These are phyloP conservation scores for Sclerotinia nivalis DNA, from an alignment of 2,329 filamentous ascomycete genomes.

Conservation along the genomic window DNA sequence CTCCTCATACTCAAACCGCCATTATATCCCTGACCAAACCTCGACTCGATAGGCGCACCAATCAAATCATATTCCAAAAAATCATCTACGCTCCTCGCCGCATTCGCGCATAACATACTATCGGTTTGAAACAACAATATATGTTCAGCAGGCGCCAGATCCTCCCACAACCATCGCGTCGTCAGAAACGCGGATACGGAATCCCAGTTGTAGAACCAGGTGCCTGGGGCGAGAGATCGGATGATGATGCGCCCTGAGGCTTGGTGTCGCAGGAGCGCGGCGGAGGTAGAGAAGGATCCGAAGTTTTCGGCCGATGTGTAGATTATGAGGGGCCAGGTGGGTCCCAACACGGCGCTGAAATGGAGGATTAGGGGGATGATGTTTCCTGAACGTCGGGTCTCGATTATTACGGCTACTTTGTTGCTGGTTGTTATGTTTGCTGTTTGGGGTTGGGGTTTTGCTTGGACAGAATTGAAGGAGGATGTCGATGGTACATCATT, in stretches of 20 bases:
- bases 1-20: conserved; percentile 45
- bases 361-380: conserved; percentile 45
- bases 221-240: conserved; percentile 43
- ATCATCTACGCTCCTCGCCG: conserved; percentile 41
- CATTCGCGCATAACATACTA: conserved; percentile 42
- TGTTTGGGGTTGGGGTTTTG: conserved; percentile 16
- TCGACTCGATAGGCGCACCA: conserved; percentile 42
- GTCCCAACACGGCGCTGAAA: conserved; percentile 46
- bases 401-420: conserved; percentile 45
- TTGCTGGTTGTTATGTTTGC: conserved; percentile 34
- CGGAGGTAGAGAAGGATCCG: conserved; percentile 40
- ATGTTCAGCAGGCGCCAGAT: conserved; percentile 40
- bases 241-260: conserved; percentile 42
- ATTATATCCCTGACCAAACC: conserved; percentile 41
- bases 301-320: conserved; percentile 42
- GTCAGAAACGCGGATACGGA: conserved; percentile 43
- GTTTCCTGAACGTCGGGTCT: conserved; percentile 41
- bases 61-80: conserved; percentile 44
- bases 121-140: conserved; percentile 43
- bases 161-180: conserved; percentile 42
- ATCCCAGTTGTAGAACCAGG: conserved; percentile 42
- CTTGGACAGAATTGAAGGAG: neutral
- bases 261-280: conserved; percentile 44
- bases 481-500: neutral
- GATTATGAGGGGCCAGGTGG: conserved; percentile 48